A percentile compares a stretch with the other conserved stretches of the same genome.
Conservation (phyloP, 139 green algal species). For the Astrephomene gubernaculifera region DNA sequence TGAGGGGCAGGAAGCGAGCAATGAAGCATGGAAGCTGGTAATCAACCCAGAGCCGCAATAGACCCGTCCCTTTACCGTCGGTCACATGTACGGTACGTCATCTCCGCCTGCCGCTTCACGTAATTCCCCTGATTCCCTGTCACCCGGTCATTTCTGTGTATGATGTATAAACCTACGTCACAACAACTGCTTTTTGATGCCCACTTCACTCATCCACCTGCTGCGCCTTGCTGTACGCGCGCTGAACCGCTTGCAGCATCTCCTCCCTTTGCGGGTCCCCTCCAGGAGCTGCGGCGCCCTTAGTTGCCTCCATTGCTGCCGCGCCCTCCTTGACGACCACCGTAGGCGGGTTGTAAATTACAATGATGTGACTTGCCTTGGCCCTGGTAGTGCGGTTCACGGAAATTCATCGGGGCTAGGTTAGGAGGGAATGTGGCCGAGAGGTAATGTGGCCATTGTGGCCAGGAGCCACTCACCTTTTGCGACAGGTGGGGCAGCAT, state of each 20-base stretch:
- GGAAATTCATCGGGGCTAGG: not conserved
- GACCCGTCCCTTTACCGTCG: not conserved
- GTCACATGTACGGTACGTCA: no score
- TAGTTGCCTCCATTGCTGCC: not conserved
- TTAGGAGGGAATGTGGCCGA: not conserved
- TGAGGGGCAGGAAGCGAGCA: not conserved
- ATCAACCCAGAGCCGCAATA: not conserved
- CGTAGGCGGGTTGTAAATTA: not conserved
- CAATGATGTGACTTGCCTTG: not conserved
- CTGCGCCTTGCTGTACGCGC: not conserved
- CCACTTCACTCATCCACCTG: not conserved
- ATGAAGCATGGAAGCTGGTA: not conserved
- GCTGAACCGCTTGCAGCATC: conserved; percentile 20
- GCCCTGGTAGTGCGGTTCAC: not conserved
- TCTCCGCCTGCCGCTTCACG: no score
- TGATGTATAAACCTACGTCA: not conserved
- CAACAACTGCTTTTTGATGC: not conserved
- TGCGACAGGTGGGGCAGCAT: conserved; percentile 6
- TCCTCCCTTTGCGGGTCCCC: not conserved
- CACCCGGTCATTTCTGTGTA: no score
- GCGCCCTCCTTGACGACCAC: not conserved
- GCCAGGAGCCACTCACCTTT: not conserved
- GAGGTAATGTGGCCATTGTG: not conserved
- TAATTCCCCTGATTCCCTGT: no score
- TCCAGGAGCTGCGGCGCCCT: not conserved